Evolutionary conservation across 495 filamentous ascomycete genomes (phyloP).

Genomic region (Penicillium cosmopolitanum): DNA sequence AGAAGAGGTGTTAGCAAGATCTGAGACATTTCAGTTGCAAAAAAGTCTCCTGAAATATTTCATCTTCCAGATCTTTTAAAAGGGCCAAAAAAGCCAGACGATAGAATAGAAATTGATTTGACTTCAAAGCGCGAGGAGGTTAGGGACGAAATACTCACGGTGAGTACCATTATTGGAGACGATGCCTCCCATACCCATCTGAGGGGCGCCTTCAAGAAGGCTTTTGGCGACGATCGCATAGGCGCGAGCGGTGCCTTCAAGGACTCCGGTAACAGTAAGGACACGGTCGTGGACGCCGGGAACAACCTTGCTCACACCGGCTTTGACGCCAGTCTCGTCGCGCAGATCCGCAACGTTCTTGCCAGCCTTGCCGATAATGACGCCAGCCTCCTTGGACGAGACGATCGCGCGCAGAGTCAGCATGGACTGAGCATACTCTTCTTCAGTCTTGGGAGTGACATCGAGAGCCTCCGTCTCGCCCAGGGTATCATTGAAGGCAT

Average conservation of each 20-base stretch:
- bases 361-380: slow-evolving; percentile 97
- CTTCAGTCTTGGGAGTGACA: slow-evolving; percentile 80
- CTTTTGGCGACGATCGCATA: slow-evolving; percentile 93
- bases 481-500: slow-evolving; percentile 51
- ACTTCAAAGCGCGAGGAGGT: slow-evolving; percentile 3
- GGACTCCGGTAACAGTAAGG: slow-evolving; percentile 86
- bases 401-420: slow-evolving; percentile 96
- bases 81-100: not conserved
- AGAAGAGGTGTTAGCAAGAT: slow-evolving; percentile 3
- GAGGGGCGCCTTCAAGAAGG: slow-evolving; percentile 87
- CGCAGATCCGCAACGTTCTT: slow-evolving; percentile 98
- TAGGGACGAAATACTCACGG: slow-evolving; percentile 63
- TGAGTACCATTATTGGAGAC: slow-evolving; percentile 85
- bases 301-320: slow-evolving; percentile 98
- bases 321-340: slow-evolving; percentile 96
- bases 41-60: not conserved
- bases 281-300: slow-evolving; percentile 96
- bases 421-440: slow-evolving; percentile 90
- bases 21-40: not conserved
- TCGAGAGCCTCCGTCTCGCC: slow-evolving; percentile 67
- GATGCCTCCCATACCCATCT: slow-evolving; percentile 92
- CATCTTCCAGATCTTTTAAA: not conserved
- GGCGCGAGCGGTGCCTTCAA: slow-evolving; percentile 84
- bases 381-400: slow-evolving; percentile 95
- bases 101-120: not conserved